Base-by-base conservation (phyloP, 306 rosid genomes). In the Canavalia gladiata region DNA sequence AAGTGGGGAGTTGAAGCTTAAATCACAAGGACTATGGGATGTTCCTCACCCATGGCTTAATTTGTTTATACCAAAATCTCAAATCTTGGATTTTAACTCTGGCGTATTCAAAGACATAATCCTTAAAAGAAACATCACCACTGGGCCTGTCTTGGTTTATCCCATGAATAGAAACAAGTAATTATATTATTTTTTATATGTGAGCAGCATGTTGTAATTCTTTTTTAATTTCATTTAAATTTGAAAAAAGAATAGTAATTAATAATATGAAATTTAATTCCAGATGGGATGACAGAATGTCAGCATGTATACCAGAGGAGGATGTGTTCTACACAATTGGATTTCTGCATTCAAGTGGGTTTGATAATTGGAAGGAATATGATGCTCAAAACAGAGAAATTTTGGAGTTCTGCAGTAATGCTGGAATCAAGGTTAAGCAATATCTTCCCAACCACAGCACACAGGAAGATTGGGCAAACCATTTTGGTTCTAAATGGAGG, bases 21-120 rank as follows among this genome's bases (percentile, higher is more conserved):
- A 87, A 31, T 88, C 92, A 57, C 90, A 91, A 83, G 97, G 98
- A 70, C 60, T 87, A 2, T 95, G 98, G 98, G 90, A 92, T 18
- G 94, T 92, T 80, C 98, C 97, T 78, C 98, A 95, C 84, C 98
- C 98, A 4, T 95, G 97, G 97, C 81, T 92, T 43, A 95, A 95
- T 75, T 83, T 95, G 68, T 95, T 92, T 55, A 68, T 95, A 41
- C 97, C 98, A 2, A 90, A 90, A 80, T 87, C 91, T 45, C 81
- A 81, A 8, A 88, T 95, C 59, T 50, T 80, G 5, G 94, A 91
- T 30, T 95, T 95, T 57, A 67, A 95, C 46, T 49, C 68, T 0
- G 92, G 89, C 0, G 93, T 95, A 10, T 88, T 95, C 75, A 90
- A 68, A 59, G 87, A 78, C 12, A 95, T 95, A 29, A 66, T 95